Percentiles rank a stretch among this genome's conserved stretches.
These are phyloP conservation scores for Plectranthus barbatus DNA, from an alignment of 257 asterid genomes.

Conservation along the genomic window DNA sequence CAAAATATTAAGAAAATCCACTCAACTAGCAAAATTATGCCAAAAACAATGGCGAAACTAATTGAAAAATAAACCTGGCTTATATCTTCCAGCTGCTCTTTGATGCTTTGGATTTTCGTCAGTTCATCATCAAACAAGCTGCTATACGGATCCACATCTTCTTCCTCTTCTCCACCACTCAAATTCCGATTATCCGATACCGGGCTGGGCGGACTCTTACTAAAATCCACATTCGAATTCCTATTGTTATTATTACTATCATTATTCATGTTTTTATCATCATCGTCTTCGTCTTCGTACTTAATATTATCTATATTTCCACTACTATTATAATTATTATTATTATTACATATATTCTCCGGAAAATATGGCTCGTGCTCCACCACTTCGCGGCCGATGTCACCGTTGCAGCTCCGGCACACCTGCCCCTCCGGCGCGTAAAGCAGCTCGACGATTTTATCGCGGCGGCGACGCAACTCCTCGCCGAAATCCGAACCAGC, in stretches of 20 bases:
- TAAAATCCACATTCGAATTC: slow-evolving; percentile 17
- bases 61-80: slow-evolving; percentile 33
- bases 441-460: slow-evolving; percentile 49
- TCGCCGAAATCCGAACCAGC: slow-evolving; percentile 49
- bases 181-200: slow-evolving; percentile 41
- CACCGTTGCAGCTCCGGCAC: slow-evolving; percentile 41
- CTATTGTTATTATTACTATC: neutral
- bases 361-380: slow-evolving; percentile 28
- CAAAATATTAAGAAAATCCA: neutral
- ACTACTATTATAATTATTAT: slow-evolving; percentile 6
- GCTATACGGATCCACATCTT: slow-evolving; percentile 48
- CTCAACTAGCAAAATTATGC: neutral
- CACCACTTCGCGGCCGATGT: slow-evolving; percentile 10
- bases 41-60: neutral
- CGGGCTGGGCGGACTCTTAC: slow-evolving; percentile 61
- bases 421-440: slow-evolving; percentile 37
- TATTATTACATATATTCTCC: neutral
- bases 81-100: slow-evolving; percentile 64
- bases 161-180: slow-evolving; percentile 41
- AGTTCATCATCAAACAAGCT: slow-evolving; percentile 67
- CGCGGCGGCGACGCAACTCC: slow-evolving; percentile 57
- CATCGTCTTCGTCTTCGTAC: neutral
- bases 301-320: slow-evolving; percentile 5
- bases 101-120: slow-evolving; percentile 45
- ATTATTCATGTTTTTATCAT: neutral